A percentile compares a stretch with the other conserved stretches of the same genome.
Evolutionary conservation across 83 land plant species (phyloP).

Genomic region (Diphasiastrum complanatum): DNA sequence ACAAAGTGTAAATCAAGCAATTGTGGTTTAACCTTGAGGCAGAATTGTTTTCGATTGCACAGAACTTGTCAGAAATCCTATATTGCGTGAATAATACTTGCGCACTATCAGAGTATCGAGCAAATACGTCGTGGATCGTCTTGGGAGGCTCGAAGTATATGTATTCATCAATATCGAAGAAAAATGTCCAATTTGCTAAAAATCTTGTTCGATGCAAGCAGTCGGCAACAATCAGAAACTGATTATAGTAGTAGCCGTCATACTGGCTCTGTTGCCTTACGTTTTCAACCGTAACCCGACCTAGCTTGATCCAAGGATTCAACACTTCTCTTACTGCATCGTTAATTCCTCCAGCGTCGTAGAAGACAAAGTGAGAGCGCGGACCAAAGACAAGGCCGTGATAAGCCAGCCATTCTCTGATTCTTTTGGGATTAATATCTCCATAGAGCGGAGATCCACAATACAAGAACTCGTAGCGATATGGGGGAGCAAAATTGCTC

Average conservation of each 20-base stretch:
- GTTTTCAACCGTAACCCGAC: constrained; percentile 4
- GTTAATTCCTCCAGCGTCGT: not conserved
- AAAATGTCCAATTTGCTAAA: not conserved
- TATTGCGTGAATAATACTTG: not conserved
- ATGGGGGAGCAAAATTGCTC: not conserved
- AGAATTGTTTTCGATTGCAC: not conserved
- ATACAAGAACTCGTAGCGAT: not conserved
- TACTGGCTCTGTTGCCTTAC: not conserved
- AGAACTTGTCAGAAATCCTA: not conserved
- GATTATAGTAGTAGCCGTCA: no score
- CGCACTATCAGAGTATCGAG: not conserved
- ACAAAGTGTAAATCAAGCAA: no score
- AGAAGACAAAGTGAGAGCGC: not conserved
- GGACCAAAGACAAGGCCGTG: not conserved
- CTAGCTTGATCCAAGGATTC: constrained; percentile 3
- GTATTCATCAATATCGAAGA: constrained; percentile 1
- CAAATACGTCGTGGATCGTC: not conserved
- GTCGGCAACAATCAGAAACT: constrained; percentile 1
- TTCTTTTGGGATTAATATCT: not conserved
- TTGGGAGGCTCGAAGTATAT: not conserved
- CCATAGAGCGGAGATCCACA: constrained; percentile 2
- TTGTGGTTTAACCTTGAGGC: no score
- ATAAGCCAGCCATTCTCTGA: constrained; percentile 2
- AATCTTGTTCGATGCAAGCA: not conserved
- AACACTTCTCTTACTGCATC: not conserved